Evolutionary conservation across 2,329 filamentous ascomycete species (phyloP), one percentile per base, ranked within the genome.

Genomic region (Hymenoscyphus salicellus): DNA sequence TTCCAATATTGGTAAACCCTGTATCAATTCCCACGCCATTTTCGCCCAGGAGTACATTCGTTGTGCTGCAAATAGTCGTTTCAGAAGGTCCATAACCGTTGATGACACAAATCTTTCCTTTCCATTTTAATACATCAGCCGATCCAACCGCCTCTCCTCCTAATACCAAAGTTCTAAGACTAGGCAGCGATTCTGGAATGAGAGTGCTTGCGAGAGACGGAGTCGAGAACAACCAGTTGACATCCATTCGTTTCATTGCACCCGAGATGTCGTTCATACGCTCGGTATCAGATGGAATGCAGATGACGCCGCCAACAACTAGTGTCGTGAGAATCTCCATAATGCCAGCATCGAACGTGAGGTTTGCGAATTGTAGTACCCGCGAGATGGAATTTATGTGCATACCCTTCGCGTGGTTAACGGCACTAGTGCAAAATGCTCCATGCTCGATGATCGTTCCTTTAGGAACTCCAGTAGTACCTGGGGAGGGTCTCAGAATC

Each of bases 121-220:
- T 73, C 78, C 79, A 80, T 4, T 70, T 75, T 5, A 73, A 70
- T 55, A 79, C 69, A 64, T 78, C 74, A 26, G 84, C 78, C 84
- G 83, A 52, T 82, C 81, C 11, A 88, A 95, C 49, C 94, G 83
- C 92, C 94, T 96, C 77, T 95, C 93, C 7, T 90, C 92, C 70
- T 93, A 96, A 0, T 91, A 96, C 38, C 94, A 79, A 1, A 95
- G 80, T 3, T 91, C 77, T 62, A 81, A 97, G 77, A 0, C 78
- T 78, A 0, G 92, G 92, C 0, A 88, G 89, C 10, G 95, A 92
- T 0, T 91, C 94, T 0, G 92, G 92, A 0, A 91, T 95, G 62
- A 97, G 80, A 77, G 96, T 92, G 67, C 89, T 92, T 0, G 59
- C 63, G 32, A 71, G 56, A 20, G 70, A 63, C 23, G 70, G 63